phyloP scores from a whole-genome alignment of 164 flowering plant species.

The Cinnamomum micranthum region DNA sequence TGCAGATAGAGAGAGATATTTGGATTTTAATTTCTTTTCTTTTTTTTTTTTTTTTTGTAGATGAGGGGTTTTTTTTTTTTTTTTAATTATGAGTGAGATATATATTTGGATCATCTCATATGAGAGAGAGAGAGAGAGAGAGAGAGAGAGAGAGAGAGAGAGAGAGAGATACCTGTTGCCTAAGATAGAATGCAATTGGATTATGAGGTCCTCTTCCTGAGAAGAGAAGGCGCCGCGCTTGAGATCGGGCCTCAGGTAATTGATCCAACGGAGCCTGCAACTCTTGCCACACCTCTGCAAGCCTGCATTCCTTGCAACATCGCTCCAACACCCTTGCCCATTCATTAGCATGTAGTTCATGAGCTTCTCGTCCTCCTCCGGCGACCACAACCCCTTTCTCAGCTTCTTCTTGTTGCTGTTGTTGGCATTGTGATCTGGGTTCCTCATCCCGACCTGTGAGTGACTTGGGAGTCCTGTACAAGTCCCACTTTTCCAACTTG shows the following conservation, averaged over 20 bases:
- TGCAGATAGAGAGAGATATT: not conserved
- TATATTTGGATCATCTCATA: not conserved
- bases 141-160: conserved; percentile 1
- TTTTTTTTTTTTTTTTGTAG: no score
- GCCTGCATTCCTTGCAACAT: conserved; percentile 71
- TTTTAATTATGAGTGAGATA: not conserved
- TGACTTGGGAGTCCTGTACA: not conserved
- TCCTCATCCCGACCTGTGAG: conserved; percentile 30
- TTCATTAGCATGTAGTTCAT: conserved; percentile 58
- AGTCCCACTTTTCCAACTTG: conserved; percentile 2
- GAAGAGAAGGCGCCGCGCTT: conserved; percentile 66
- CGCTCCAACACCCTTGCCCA: conserved; percentile 83
- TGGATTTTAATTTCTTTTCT: not conserved
- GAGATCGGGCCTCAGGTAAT: conserved; percentile 67
- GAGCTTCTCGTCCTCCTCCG: conserved; percentile 74
- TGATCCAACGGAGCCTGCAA: conserved; percentile 80
- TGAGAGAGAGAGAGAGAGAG: not conserved
- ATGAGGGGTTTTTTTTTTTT: not conserved
- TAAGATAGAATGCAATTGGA: conserved; percentile 61
- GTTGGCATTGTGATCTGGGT: conserved; percentile 27
- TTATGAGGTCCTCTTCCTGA: conserved; percentile 63
- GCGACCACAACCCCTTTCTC: conserved; percentile 71
- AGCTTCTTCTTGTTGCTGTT: conserved; percentile 19
- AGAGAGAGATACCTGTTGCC: conserved; percentile 52
- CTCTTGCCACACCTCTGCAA: conserved; percentile 72